Conservation (phyloP, 768 basidiomycete genomes). For the Panellus pusillus region DNA sequence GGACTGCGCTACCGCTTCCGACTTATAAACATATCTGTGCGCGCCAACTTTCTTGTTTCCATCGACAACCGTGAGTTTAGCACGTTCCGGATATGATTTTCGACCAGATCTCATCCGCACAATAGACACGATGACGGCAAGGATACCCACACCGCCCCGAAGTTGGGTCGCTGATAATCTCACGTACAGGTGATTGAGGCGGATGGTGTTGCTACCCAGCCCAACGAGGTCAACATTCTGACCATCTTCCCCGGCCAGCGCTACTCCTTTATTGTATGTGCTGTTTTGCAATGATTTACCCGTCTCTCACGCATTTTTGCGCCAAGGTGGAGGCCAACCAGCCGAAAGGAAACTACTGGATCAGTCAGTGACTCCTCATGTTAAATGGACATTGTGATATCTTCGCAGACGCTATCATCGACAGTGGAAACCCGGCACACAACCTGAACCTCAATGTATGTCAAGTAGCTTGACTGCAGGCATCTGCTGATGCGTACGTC, state of each 20-base stretch:
- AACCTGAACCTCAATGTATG: conserved; percentile 28
- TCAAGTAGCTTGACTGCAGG: too few relatives aligned
- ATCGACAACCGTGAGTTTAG: conserved; percentile 19
- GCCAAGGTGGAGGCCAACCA: conserved; percentile 40
- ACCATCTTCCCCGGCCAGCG: conserved; percentile 47
- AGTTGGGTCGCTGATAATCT: too few relatives aligned
- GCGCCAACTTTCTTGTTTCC: conserved; percentile 33
- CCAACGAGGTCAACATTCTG: conserved; percentile 9
- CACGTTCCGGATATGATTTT: too few relatives aligned
- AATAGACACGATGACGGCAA: conserved; percentile 7
- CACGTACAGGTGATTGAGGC: conserved; percentile 12
- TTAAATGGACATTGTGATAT: too few relatives aligned
- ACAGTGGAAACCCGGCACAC: conserved; percentile 28
- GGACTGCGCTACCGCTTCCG: conserved; percentile 43
- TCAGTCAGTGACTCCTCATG: conserved; percentile 32
- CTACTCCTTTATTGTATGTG: conserved; percentile 42
- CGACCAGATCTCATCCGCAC: too few relatives aligned
- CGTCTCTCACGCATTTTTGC: conserved; percentile 7
- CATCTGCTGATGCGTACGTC: too few relatives aligned
- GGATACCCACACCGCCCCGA: too few relatives aligned
- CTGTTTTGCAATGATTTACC: neutral
- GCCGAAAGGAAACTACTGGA: conserved; percentile 47
- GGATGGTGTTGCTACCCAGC: conserved; percentile 6
- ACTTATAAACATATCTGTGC: conserved; percentile 36
- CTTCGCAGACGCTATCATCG: conserved; percentile 20